These are phyloP conservation scores for Ceriops zippeliana DNA, from an alignment of 345 rosid species.

Conservation along the genomic window DNA sequence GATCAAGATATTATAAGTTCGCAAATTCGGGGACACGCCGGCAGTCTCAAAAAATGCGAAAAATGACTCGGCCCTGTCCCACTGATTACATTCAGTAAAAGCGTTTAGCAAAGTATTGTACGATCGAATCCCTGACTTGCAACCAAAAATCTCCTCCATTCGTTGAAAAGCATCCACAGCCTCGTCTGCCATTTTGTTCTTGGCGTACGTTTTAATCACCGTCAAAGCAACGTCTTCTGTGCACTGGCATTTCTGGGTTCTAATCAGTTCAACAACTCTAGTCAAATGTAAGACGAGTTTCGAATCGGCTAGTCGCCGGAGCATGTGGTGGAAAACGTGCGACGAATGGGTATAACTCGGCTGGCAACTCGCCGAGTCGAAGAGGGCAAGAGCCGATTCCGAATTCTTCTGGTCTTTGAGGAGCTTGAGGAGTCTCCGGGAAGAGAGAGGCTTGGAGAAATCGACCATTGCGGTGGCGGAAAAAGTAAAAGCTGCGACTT, in stretches of 20 bases:
- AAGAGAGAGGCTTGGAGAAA: conserved; percentile 52
- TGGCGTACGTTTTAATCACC: conserved; percentile 60
- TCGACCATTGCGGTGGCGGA: conserved; percentile 43
- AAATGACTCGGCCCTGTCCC: conserved; percentile 56
- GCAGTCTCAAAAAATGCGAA: conserved; percentile 42
- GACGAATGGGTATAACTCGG: conserved; percentile 56
- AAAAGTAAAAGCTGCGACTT: not conserved
- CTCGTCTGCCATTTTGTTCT: conserved; percentile 52
- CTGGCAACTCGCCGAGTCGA: conserved; percentile 59
- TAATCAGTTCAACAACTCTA: conserved; percentile 56
- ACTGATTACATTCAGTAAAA: conserved; percentile 49
- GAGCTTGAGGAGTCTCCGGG: conserved; percentile 54
- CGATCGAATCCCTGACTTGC: conserved; percentile 70
- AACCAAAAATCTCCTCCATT: conserved; percentile 64
- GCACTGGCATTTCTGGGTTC: conserved; percentile 55
- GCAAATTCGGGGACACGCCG: conserved; percentile 62
- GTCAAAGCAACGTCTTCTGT: conserved; percentile 71
- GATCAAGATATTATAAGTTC: conserved; percentile 66
- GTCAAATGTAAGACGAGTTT: conserved; percentile 41
- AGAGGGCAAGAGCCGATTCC: conserved; percentile 48
- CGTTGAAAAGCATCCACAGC: conserved; percentile 59
- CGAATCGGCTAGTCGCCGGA: conserved; percentile 59
- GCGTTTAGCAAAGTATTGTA: conserved; percentile 61
- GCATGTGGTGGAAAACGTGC: conserved; percentile 67
- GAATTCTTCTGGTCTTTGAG: conserved; percentile 58